phyloP scores from a whole-genome alignment of 768 basidiomycete species.

The Suillus clintonianus region DNA sequence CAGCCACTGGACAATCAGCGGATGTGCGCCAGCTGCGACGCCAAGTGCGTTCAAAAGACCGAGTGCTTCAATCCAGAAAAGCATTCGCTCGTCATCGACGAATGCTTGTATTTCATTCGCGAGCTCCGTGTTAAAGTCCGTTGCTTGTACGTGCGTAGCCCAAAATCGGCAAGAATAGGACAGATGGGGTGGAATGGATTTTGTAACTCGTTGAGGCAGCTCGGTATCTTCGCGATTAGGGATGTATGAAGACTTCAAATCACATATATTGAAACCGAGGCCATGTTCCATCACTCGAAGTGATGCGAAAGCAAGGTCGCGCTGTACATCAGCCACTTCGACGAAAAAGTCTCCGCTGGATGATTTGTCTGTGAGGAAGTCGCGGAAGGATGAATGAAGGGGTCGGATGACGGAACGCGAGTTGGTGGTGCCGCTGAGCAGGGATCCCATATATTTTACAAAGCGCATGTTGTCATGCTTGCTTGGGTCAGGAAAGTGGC shows the following conservation, averaged over 20 bases:
- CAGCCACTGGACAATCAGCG: neutral
- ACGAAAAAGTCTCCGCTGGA: constrained; percentile 17
- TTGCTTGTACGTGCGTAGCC: constrained; percentile 7
- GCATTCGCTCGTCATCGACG: constrained; percentile 5
- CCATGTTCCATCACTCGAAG: constrained; percentile 22
- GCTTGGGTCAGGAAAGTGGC: neutral
- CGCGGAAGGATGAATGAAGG: constrained; percentile 31
- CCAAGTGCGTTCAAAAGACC: neutral
- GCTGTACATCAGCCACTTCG: constrained; percentile 1
- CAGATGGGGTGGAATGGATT: constrained; percentile 2
- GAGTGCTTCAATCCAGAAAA: constrained; percentile 8
- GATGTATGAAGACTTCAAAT: constrained; percentile 30
- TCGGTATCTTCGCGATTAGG: constrained; percentile 25
- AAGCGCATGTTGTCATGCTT: too few species aligned
- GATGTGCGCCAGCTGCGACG: neutral
- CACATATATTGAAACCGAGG: constrained; percentile 39
- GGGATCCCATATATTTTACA: constrained; percentile 1
- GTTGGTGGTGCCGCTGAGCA: constrained; percentile 7
- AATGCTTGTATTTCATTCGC: neutral
- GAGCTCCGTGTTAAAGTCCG: neutral
- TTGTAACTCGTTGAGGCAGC: neutral
- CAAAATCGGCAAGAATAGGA: constrained; percentile 14
- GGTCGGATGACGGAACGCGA: constrained; percentile 10
- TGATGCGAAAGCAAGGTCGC: neutral
- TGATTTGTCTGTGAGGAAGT: constrained; percentile 20